A percentile compares a stretch with the other conserved stretches of the same genome.
phyloP scores from a whole-genome alignment of 2,329 filamentous ascomycete species.

The Fusarium scirpi region DNA sequence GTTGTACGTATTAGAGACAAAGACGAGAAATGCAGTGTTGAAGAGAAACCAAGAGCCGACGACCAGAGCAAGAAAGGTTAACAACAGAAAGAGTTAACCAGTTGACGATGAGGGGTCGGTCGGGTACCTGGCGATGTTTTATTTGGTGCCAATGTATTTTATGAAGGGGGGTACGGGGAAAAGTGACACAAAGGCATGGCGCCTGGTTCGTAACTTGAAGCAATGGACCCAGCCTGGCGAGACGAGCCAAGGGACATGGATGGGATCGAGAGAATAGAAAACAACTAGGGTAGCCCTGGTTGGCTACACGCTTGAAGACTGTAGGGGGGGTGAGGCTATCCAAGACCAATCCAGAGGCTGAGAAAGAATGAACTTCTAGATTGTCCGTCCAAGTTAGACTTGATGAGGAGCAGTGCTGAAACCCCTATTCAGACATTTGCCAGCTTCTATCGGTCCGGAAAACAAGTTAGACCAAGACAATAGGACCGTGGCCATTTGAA shows the following conservation, averaged over 20 bases:
- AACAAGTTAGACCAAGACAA: conserved; percentile 7
- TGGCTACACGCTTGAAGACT: conserved; percentile 21
- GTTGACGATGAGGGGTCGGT: conserved; percentile 46
- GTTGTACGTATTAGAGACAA: conserved; percentile 21
- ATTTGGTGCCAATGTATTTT: conserved; percentile 49
- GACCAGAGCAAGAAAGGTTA: conserved; percentile 17
- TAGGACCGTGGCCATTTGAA: conserved; percentile 4
- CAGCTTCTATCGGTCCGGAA: not conserved
- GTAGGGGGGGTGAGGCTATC: conserved; percentile 37
- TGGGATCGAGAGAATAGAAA: conserved; percentile 42
- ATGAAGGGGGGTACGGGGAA: conserved; percentile 50
- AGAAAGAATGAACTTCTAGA: conserved; percentile 22
- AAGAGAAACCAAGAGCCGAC: conserved; percentile 19
- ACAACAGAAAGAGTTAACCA: conserved; percentile 29
- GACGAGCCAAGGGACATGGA: conserved; percentile 46
- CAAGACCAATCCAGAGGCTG: conserved; percentile 19
- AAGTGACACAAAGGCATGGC: conserved; percentile 48
- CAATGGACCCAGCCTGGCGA: conserved; percentile 47
- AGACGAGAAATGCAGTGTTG: conserved; percentile 7
- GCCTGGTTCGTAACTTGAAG: conserved; percentile 50
- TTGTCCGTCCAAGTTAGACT: not conserved
- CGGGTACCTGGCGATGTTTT: conserved; percentile 48
- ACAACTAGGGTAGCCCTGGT: conserved; percentile 34
- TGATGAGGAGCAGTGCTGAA: conserved; percentile 20
- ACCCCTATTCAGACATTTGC: conserved; percentile 15